phyloP scores from a whole-genome alignment of 768 basidiomycete species.

The Coprinopsis marcescibilis region DNA sequence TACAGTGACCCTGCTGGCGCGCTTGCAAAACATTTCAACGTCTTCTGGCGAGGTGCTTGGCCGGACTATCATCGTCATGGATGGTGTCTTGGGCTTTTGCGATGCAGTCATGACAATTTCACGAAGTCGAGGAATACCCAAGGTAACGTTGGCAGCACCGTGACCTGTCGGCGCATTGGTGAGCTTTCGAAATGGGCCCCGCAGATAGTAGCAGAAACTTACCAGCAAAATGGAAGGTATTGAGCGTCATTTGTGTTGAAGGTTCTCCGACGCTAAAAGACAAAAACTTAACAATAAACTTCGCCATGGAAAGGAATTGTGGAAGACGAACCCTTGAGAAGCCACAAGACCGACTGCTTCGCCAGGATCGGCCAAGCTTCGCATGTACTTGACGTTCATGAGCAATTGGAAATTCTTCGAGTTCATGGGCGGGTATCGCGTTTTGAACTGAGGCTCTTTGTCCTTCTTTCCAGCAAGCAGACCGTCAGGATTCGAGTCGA shows the following conservation, averaged over 20 bases:
- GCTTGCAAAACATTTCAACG: slow-evolving; percentile 79
- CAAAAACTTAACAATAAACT: slow-evolving; percentile 1
- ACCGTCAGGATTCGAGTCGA: slow-evolving; percentile 63
- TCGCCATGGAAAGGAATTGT: neutral
- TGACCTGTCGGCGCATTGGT: slow-evolving; percentile 83
- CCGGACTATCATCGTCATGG: slow-evolving; percentile 82
- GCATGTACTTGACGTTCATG: slow-evolving; percentile 91
- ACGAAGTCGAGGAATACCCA: slow-evolving; percentile 96
- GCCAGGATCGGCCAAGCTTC: slow-evolving; percentile 91
- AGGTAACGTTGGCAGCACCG: slow-evolving; percentile 97
- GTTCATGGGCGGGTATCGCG: slow-evolving; percentile 41
- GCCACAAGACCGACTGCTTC: slow-evolving; percentile 98
- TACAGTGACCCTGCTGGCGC: slow-evolving; percentile 77
- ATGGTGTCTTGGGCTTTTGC: slow-evolving; percentile 92
- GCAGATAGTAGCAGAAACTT: slow-evolving; percentile 10
- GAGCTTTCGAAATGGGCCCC: neutral
- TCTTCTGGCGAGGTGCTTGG: slow-evolving; percentile 46
- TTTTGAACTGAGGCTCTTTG: slow-evolving; percentile 28
- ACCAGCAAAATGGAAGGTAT: slow-evolving; percentile 99
- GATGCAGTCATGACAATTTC: slow-evolving; percentile 99
- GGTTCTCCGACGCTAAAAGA: slow-evolving; percentile 88
- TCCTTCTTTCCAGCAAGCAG: slow-evolving; percentile 35
- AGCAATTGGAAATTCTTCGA: slow-evolving; percentile 65
- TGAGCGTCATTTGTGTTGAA: slow-evolving; percentile 99
- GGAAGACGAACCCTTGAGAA: slow-evolving; percentile 81